Base-by-base conservation (phyloP, 2,329 filamentous ascomycete species). In the Exophiala dermatitidis region DNA sequence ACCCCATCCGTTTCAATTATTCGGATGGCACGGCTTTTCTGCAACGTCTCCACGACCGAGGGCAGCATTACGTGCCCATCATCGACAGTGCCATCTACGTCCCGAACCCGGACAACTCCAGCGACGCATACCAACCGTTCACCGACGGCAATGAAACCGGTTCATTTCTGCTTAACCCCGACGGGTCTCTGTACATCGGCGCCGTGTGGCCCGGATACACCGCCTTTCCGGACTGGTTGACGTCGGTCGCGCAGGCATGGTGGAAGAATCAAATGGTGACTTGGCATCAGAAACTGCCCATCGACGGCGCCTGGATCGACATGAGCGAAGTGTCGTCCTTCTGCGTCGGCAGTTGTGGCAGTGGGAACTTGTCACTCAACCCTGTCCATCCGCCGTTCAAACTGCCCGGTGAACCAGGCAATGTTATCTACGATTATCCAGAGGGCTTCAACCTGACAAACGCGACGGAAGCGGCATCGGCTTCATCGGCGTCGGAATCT, bases 281-380 rank as follows among this genome's bases (percentile, higher is more conserved):
- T 2, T 82, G 75, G 69, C 68, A 80, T 64, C 69, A 77, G 38
- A 75, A 81, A 30, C 62, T 82, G 9, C 69, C 73, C 0, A 81
- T 75, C 61, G 76, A 78, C 51, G 76, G 74, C 9, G 68, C 74
- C 56, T 82, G 80, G 81, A 77, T 82, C 52, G 81, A 83, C 54
- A 83, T 83, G 79, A 76, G 67, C 43, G 81, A 83, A 61, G 79
- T 78, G 2, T 77, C 77, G 5, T 82, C 78, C 0, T 83, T 84
- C 71, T 90, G 86, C 60, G 75, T 84, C 5, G 86, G 86, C 3
- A 85, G 80, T 59, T 90, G 86, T 62, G 86, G 87, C 26, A 81
- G 77, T 28, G 74, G 74, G 1, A 83, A 85, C 48, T 66, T 86
- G 38, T 78, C 77, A 1, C 65, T 84, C 42, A 88, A 89, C 64